phyloP scores from a whole-genome alignment of 495 filamentous ascomycete genomes.

The Penicillium cosmopolitanum region DNA sequence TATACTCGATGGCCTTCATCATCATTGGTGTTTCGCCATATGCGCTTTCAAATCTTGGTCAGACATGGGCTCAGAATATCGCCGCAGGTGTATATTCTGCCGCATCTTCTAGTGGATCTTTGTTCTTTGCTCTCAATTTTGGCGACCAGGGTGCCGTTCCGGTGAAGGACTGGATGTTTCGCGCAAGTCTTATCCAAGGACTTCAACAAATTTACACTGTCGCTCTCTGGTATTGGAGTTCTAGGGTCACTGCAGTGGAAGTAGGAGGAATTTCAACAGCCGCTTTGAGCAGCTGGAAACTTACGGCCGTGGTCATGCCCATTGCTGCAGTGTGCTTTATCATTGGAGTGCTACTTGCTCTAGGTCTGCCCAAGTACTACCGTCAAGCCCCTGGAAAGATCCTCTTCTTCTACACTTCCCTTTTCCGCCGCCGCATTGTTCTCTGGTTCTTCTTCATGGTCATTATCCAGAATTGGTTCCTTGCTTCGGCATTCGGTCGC shows the following conservation, averaged over 20 bases:
- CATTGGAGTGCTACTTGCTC: constrained; percentile 55
- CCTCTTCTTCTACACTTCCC: constrained; percentile 38
- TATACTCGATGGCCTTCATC: constrained; percentile 60
- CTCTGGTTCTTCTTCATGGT: constrained; percentile 59
- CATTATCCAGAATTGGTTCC: constrained; percentile 69
- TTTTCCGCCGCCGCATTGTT: constrained; percentile 62
- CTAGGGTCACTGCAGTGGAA: constrained; percentile 34
- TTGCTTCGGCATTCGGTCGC: constrained; percentile 62
- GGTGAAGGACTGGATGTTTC: constrained; percentile 65
- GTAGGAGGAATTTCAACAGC: constrained; percentile 31
- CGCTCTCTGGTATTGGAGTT: constrained; percentile 70
- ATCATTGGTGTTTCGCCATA: constrained; percentile 50
- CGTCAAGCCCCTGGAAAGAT: constrained; percentile 40
- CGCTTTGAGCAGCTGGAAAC: constrained; percentile 45
- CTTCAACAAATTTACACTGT: constrained; percentile 66
- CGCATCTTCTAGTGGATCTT: constrained; percentile 61
- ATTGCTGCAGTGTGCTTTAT: constrained; percentile 57
- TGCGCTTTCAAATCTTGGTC: constrained; percentile 30
- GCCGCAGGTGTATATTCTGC: constrained; percentile 63
- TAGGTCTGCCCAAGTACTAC: constrained; percentile 68
- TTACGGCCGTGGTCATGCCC: constrained; percentile 56
- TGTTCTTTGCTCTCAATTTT: constrained; percentile 71
- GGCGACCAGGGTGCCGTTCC: constrained; percentile 60
- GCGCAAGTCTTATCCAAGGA: constrained; percentile 65
- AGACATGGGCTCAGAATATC: constrained; percentile 57